These are phyloP conservation scores for Carallia pectinifolia DNA, from an alignment of 345 rosid genomes.

Conservation along the genomic window DNA sequence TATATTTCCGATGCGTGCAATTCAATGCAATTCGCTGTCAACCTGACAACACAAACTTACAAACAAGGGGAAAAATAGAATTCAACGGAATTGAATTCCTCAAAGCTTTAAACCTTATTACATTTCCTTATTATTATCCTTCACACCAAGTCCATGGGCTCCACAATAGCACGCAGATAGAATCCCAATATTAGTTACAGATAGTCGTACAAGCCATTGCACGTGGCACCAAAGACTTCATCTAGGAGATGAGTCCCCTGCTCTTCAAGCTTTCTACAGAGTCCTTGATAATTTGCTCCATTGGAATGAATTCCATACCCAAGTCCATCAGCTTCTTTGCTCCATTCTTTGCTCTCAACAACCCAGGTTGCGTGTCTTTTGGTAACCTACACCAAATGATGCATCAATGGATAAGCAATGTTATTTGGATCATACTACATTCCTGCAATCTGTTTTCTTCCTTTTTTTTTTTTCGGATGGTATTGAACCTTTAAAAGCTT, in stretches of 20 bases:
- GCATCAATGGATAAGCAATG: neutral
- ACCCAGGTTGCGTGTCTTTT: conserved; percentile 76
- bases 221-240: neutral
- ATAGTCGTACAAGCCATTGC: neutral
- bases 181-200: neutral
- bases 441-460: neutral
- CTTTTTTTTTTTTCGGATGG: too few species aligned
- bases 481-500: too few species aligned
- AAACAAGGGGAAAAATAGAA: too few species aligned
- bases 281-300: conserved; percentile 86
- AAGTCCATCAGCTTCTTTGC: conserved; percentile 68
- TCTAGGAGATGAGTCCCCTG: conserved; percentile 60
- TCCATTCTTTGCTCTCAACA: conserved; percentile 64
- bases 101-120: too few species aligned
- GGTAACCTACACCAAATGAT: conserved; percentile 45
- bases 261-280: conserved; percentile 70
- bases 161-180: too few species aligned
- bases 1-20: too few species aligned
- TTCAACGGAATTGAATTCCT: too few species aligned
- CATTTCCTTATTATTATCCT: too few species aligned
- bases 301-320: conserved; percentile 69
- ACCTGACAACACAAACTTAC: too few species aligned
- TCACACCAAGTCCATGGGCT: too few species aligned
- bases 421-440: neutral
- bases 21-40: too few species aligned